Evolutionary conservation across 441 rosid species (phyloP), one percentile per base, ranked within the genome.

Genomic region (Populus hybrid): DNA sequence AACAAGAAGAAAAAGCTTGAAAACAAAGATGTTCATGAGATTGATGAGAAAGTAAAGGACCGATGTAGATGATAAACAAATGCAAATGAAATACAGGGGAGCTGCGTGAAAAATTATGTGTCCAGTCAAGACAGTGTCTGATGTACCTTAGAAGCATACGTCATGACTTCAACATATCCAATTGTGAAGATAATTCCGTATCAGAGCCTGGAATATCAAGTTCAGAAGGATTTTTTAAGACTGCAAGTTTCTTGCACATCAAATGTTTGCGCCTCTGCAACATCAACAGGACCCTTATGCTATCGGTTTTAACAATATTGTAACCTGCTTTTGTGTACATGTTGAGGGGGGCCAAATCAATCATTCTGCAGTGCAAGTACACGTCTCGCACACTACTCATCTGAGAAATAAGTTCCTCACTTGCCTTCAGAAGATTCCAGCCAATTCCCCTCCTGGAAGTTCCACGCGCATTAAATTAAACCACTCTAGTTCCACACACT

Each of bases 251-350:
- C 87, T 93, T 95, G 85, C 87, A 80, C 99, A 93, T 93, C 88
- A 95, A 88, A 90, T 93, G 93, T 82, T 95, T 95, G 79, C 99
- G 95, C 68, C 94, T 85, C 84, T 93, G 97, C 83, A 93, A 82
- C 86, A 84, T 85, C 83, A 95, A 74, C 80, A 95, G 86, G 74
- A 89, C 80, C 75, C 93, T 82, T 81, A 93, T 75, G 7, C 84
- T 85, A 83, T 95, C 99, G 32, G 32, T 30, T 30, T 30, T 30
- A 30, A 30, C 32, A 30, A 30, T 30, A 30, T 3, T 30, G 32
- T 30, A 30, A 30, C 32, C 32, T 75, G 99, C 97, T 88, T 88
- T 93, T 38, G 68, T 82, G 78, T 92, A 95, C 97, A 93, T 92
- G 86, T 82, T 87, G 78, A 93, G 89, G 53, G 99, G 99, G 77